A percentile compares a stretch with the other conserved stretches of the same genome.
Evolutionary conservation across 129 eudicot genomes (phyloP).

Genomic region (Solidago caesia): DNA sequence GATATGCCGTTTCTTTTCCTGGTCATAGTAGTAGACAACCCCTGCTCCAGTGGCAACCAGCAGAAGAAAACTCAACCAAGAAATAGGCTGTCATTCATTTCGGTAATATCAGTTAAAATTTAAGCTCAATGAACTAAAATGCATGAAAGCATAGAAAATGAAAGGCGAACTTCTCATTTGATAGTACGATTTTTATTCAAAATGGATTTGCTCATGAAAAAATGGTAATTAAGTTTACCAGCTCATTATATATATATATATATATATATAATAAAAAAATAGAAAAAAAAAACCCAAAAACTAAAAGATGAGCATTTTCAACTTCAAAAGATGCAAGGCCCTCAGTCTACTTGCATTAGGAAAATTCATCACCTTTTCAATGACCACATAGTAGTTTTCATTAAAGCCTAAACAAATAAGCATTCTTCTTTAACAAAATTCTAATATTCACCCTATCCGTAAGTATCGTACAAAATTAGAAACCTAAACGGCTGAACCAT

Average conservation of each 20-base stretch:
- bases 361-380: too few relatives aligned
- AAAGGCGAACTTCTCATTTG: conserved; percentile 11
- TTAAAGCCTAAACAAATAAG: too few relatives aligned
- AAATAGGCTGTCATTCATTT: conserved; percentile 63
- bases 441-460: too few relatives aligned
- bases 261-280: not conserved
- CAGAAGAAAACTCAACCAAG: conserved; percentile 95
- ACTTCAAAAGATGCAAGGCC: too few relatives aligned
- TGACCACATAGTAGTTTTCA: too few relatives aligned
- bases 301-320: too few relatives aligned
- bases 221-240: not conserved
- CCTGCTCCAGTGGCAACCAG: conserved; percentile 89
- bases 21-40: conserved; percentile 70
- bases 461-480: too few relatives aligned
- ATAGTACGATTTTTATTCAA: not conserved
- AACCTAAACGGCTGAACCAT: too few relatives aligned
- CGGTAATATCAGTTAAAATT: not conserved
- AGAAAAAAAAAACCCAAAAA: too few relatives aligned
- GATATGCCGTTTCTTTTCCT: conserved; percentile 77
- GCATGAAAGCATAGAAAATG: not conserved
- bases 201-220: not conserved
- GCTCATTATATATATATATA: not conserved
- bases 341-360: too few relatives aligned
- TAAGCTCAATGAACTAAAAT: not conserved
- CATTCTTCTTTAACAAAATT: too few relatives aligned